Evolutionary conservation across 345 rosid species (phyloP).

Genomic region (Boechera stricta): DNA sequence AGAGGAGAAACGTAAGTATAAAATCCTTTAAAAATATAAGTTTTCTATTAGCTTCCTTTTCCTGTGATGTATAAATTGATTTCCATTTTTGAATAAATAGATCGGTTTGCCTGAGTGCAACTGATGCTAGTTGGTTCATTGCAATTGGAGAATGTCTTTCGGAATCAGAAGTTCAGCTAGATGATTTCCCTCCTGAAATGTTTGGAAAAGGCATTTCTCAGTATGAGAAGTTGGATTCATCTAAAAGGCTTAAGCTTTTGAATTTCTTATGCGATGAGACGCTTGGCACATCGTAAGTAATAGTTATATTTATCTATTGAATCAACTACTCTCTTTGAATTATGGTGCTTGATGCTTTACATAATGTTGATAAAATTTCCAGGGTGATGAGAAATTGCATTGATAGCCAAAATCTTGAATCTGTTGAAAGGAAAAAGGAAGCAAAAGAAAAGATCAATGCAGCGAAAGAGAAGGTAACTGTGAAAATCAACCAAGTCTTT

Average conservation of each 20-base stretch:
- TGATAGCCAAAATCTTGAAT: conserved; percentile 55
- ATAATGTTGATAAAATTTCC: neutral
- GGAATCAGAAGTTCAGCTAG: conserved; percentile 46
- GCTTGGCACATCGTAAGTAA: conserved; percentile 65
- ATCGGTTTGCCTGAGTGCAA: conserved; percentile 50
- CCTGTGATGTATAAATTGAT: conserved; percentile 19
- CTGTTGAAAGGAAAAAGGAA: conserved; percentile 54
- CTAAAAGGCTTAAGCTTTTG: conserved; percentile 59
- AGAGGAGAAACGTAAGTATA: conserved; percentile 59
- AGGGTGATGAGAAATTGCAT: conserved; percentile 65
- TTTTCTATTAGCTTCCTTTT: conserved; percentile 12
- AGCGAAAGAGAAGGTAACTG: conserved; percentile 65
- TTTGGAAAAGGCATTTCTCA: conserved; percentile 47
- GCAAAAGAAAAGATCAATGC: conserved; percentile 54
- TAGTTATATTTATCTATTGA: neutral
- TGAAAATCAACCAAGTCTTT: neutral
- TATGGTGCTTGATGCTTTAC: neutral
- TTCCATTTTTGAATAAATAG: conserved; percentile 48
- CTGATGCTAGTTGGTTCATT: conserved; percentile 64
- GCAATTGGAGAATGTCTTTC: conserved; percentile 55
- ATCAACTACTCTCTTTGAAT: neutral
- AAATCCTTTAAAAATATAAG: neutral
- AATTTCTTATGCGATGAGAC: conserved; percentile 73
- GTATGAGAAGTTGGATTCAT: conserved; percentile 51
- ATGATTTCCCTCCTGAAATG: conserved; percentile 48